Percentiles rank a stretch among this genome's conserved stretches.
Evolutionary conservation across 1,284 basidiomycete genomes (phyloP).

Genomic region (Leccinum fuscescens): DNA sequence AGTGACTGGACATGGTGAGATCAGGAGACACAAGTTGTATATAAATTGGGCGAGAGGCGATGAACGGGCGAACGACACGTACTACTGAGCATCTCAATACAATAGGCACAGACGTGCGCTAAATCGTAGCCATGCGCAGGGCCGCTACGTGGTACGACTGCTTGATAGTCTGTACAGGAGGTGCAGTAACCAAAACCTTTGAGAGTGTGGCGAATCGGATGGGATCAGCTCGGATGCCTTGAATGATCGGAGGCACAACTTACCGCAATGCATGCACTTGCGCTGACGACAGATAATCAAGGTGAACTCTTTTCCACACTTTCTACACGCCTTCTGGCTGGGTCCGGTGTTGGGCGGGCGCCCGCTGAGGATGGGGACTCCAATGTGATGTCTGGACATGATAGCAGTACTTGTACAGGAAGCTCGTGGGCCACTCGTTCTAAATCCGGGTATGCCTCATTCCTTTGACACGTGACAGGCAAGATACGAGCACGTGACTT

Average conservation of each 20-base stretch:
- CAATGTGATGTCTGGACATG: constrained; percentile 32
- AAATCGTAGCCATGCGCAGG: constrained; percentile 56
- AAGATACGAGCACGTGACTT: constrained; percentile 20
- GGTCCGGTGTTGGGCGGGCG: constrained; percentile 41
- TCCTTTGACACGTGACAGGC: neutral
- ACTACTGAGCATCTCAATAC: constrained; percentile 69
- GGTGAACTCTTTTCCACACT: constrained; percentile 74
- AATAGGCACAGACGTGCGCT: constrained; percentile 65
- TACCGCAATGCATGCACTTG: constrained; percentile 75
- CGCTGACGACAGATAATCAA: constrained; percentile 61
- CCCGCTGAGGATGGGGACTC: constrained; percentile 71
- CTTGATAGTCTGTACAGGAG: constrained; percentile 70
- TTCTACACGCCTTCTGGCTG: constrained; percentile 55
- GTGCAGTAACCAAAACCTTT: constrained; percentile 70
- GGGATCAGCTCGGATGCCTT: neutral
- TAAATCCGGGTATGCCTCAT: constrained; percentile 3
- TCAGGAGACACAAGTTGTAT: neutral
- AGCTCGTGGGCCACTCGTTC: too few relatives aligned
- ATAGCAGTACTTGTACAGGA: neutral
- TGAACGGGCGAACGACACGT: constrained; percentile 29
- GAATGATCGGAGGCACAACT: constrained; percentile 22
- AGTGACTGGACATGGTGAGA: constrained; percentile 50
- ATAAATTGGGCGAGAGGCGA: neutral
- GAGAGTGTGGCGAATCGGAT: neutral
- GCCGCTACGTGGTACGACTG: constrained; percentile 62